Percentiles rank a stretch among this genome's conserved stretches.
Conservation (phyloP, 257 asterid species). For the Gentiana macrophylla region DNA sequence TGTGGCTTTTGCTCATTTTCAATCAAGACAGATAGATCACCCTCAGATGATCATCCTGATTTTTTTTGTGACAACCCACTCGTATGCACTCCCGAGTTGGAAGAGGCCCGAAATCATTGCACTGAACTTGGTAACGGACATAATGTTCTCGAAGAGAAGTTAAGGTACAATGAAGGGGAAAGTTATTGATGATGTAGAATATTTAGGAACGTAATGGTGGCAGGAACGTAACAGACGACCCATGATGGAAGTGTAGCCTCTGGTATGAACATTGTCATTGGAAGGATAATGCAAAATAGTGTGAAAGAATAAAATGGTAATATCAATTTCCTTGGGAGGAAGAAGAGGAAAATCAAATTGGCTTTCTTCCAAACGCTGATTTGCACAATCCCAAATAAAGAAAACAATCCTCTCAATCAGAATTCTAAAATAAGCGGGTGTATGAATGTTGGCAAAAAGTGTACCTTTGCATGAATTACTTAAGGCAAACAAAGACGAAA, state of each 20-base stretch:
- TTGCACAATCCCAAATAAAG: slow-evolving; percentile 21
- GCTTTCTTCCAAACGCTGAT: slow-evolving; percentile 70
- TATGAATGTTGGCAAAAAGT: no score
- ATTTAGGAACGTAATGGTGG: slow-evolving; percentile 63
- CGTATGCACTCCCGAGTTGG: slow-evolving; percentile 70
- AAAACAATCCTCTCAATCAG: no score
- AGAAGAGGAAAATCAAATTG: slow-evolving; percentile 81
- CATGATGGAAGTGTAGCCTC: slow-evolving; percentile 82
- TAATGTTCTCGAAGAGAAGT: slow-evolving; percentile 81
- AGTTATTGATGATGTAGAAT: slow-evolving; percentile 75
- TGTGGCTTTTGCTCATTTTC: slow-evolving; percentile 23
- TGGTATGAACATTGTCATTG: slow-evolving; percentile 85
- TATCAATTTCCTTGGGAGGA: slow-evolving; percentile 87
- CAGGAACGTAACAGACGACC: slow-evolving; percentile 92
- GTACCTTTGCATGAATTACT: no score
- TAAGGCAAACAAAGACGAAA: no score
- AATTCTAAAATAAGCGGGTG: no score
- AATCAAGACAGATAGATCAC: slow-evolving; percentile 50
- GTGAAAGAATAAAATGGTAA: slow-evolving; percentile 92
- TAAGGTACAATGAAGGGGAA: slow-evolving; percentile 91
- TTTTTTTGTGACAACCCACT: slow-evolving; percentile 91
- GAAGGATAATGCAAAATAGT: slow-evolving; percentile 92
- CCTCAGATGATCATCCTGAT: slow-evolving; percentile 72
- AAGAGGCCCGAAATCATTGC: slow-evolving; percentile 87
- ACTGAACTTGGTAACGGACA: slow-evolving; percentile 87